Conservation (phyloP, 257 asterid genomes). For the Eucommia ulmoides region DNA sequence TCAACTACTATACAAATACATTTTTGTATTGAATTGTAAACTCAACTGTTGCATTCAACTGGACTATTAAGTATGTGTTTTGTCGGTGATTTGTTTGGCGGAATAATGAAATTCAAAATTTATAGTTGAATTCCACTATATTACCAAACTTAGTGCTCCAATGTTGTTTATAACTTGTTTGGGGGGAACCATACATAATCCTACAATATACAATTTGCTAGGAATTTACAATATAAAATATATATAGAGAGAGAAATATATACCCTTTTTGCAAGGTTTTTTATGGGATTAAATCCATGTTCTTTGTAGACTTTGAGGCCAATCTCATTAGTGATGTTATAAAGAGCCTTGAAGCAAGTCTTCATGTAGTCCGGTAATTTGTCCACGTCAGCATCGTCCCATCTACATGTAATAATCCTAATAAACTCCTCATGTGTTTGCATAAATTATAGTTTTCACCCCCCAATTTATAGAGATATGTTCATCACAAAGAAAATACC, state of each 20-base stretch:
- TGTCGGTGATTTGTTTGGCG: too few species aligned
- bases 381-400: constrained; percentile 24
- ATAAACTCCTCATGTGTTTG: too few species aligned
- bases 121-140: too few species aligned
- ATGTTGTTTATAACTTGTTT: too few species aligned
- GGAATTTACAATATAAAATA: neutral
- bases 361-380: constrained; percentile 40
- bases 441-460: too few species aligned
- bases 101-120: neutral
- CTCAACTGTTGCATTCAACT: neutral
- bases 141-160: too few species aligned
- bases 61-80: neutral
- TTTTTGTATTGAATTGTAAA: neutral
- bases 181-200: too few species aligned
- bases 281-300: constrained; percentile 27
- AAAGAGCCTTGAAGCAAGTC: too few species aligned
- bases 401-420: constrained; percentile 11
- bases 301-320: constrained; percentile 9
- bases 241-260: neutral
- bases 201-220: neutral
- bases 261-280: constrained; percentile 12
- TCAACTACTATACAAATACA: neutral
- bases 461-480: too few species aligned
- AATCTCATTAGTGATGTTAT: constrained; percentile 24
- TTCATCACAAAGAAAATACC: too few species aligned